phyloP scores from a whole-genome alignment of 1,284 basidiomycete genomes.

The Naganishia cerealis region DNA sequence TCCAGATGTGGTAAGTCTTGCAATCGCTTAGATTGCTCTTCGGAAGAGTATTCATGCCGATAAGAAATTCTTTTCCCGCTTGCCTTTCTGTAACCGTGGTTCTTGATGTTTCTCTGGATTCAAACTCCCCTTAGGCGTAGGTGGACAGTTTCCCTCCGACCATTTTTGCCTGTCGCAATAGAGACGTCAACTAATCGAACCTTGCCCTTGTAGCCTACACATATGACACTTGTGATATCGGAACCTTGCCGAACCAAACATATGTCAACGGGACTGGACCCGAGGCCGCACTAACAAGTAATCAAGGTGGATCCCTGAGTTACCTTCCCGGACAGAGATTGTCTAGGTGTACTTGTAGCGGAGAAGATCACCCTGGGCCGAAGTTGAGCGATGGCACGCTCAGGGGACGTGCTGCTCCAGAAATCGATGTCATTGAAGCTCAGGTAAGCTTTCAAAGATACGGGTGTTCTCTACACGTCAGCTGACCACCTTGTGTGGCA shows the following conservation, averaged over 20 bases:
- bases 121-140: neutral
- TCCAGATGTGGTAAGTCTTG: slow-evolving; percentile 23
- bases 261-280: slow-evolving; percentile 50
- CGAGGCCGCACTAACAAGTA: slow-evolving; percentile 45
- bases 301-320: slow-evolving; percentile 44
- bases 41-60: neutral
- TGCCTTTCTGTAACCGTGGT: neutral
- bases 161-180: neutral
- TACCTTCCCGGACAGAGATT: slow-evolving; percentile 59
- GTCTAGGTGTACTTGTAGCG: slow-evolving; percentile 58
- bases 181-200: neutral
- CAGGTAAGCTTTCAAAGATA: slow-evolving; percentile 47
- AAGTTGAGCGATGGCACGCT: slow-evolving; percentile 41
- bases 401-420: slow-evolving; percentile 62
- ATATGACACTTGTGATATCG: slow-evolving; percentile 49
- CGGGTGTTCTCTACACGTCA: slow-evolving; percentile 11
- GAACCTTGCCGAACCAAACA: slow-evolving; percentile 54
- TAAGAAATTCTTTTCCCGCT: neutral
- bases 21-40: neutral
- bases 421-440: slow-evolving; percentile 69
- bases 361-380: slow-evolving; percentile 67
- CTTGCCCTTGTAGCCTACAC: slow-evolving; percentile 49
- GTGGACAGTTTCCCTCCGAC: neutral
- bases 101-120: neutral
- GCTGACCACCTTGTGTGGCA: slow-evolving; percentile 34